These are phyloP conservation scores for Neonectria hederae DNA, from an alignment of 2,329 filamentous ascomycete genomes.

Conservation along the genomic window DNA sequence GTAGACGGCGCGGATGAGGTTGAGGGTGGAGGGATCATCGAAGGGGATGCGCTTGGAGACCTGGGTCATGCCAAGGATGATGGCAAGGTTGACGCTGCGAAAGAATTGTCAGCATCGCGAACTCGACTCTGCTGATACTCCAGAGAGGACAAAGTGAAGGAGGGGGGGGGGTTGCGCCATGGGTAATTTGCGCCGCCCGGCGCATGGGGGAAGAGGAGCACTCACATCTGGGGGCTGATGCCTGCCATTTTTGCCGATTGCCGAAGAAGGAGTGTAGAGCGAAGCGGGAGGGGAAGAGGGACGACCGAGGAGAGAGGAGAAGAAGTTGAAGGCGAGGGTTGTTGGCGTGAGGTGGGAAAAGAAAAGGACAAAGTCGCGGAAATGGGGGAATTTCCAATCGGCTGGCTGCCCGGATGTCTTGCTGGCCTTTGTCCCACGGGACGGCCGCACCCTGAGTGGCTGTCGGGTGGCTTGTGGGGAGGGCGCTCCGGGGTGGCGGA, in stretches of 20 bases:
- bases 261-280: constrained; percentile 10
- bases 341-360: constrained; percentile 5
- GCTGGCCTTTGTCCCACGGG: constrained; percentile 39
- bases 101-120: constrained; percentile 35
- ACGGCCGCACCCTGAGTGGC: constrained; percentile 11
- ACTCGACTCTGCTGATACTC: constrained; percentile 38
- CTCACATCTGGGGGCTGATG: constrained; percentile 73
- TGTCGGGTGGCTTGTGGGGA: constrained; percentile 12
- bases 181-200: constrained; percentile 20
- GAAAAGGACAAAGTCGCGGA: constrained; percentile 30
- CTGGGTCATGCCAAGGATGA: constrained; percentile 99
- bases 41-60: constrained; percentile 95
- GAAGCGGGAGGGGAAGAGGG: constrained; percentile 6
- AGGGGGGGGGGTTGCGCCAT: constrained; percentile 25
- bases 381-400: constrained; percentile 28
- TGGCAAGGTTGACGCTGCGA: constrained; percentile 85
- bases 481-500: constrained; percentile 5
- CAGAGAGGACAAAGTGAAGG: neutral
- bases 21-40: constrained; percentile 76
- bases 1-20: constrained; percentile 64
- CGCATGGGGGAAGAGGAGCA: constrained; percentile 14
- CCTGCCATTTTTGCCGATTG: constrained; percentile 63
- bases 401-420: constrained; percentile 33
- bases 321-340: constrained; percentile 10
- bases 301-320: constrained; percentile 9